A percentile compares a stretch with the other conserved stretches of the same genome.
Evolutionary conservation across 176 grass and related monocot species (phyloP).

Genomic region (Bothriochloa decipiens): DNA sequence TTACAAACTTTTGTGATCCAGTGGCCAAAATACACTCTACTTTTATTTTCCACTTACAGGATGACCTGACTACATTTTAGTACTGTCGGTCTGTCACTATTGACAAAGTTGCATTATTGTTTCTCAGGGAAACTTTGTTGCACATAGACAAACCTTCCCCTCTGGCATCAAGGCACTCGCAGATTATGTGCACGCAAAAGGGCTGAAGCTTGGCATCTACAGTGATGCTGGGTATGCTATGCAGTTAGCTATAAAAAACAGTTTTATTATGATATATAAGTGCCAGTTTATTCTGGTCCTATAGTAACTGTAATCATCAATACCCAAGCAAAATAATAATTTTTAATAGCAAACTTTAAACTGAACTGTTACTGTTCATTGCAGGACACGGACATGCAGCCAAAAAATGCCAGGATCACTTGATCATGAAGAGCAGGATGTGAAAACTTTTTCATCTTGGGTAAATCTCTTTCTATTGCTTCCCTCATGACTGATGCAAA

Average conservation of each 20-base stretch:
- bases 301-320: conserved; percentile 22
- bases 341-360: conserved; percentile 12
- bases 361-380: conserved; percentile 3
- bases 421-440: conserved; percentile 85
- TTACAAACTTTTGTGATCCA: no score
- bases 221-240: conserved; percentile 79
- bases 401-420: conserved; percentile 84
- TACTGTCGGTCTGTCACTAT: neutral
- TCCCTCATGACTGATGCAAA: neutral
- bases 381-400: conserved; percentile 79
- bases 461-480: conserved; percentile 46
- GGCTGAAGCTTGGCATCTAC: conserved; percentile 88
- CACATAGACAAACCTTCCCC: conserved; percentile 67
- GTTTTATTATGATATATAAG: conserved; percentile 23
- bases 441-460: conserved; percentile 82
- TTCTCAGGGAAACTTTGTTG: conserved; percentile 42
- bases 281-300: neutral
- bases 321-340: neutral
- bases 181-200: conserved; percentile 85
- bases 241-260: conserved; percentile 32
- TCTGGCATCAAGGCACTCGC: conserved; percentile 83
- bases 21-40: no score
- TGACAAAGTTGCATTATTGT: conserved; percentile 7
- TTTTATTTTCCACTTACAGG: neutral
- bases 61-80: neutral